phyloP scores from a whole-genome alignment of 805 yeast genomes.

The Kockiozyma suomiensis region DNA sequence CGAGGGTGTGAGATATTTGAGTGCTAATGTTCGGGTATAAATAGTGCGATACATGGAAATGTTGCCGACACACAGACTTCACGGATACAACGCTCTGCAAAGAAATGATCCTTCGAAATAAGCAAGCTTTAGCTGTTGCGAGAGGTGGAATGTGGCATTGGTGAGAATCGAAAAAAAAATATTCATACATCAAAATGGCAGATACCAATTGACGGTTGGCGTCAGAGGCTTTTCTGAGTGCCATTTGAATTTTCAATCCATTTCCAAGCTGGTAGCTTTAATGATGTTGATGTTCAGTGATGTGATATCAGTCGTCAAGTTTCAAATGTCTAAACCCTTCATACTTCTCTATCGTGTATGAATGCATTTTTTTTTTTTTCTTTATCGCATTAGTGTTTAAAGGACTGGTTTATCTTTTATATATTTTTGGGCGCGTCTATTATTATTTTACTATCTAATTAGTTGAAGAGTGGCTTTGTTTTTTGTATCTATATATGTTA shows the following conservation, averaged over 20 bases:
- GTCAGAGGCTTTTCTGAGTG: neutral
- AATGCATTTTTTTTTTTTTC: neutral
- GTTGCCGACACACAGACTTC: slow-evolving; percentile 67
- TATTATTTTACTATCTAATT: neutral
- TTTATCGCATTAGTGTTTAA: neutral
- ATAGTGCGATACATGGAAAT: slow-evolving; percentile 63
- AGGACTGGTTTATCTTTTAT: no score
- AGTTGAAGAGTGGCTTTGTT: neutral
- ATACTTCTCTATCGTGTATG: neutral
- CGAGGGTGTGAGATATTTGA: neutral
- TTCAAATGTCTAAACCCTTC: no score
- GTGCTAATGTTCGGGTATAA: neutral
- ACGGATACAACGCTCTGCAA: slow-evolving; percentile 83
- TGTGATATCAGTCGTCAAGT: no score
- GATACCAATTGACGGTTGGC: neutral
- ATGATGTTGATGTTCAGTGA: no score
- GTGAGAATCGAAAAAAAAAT: neutral
- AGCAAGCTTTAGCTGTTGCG: neutral
- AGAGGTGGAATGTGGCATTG: neutral
- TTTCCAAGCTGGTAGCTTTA: no score
- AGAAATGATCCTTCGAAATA: slow-evolving; percentile 82
- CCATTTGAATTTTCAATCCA: neutral
- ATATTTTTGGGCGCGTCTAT: neutral
- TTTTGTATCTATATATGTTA: slow-evolving; percentile 3
- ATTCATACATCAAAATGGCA: neutral